Percentiles rank a stretch among this genome's conserved stretches.
Evolutionary conservation across 176 grass and related monocot species (phyloP).

Genomic region (Oropetium thomaeum): DNA sequence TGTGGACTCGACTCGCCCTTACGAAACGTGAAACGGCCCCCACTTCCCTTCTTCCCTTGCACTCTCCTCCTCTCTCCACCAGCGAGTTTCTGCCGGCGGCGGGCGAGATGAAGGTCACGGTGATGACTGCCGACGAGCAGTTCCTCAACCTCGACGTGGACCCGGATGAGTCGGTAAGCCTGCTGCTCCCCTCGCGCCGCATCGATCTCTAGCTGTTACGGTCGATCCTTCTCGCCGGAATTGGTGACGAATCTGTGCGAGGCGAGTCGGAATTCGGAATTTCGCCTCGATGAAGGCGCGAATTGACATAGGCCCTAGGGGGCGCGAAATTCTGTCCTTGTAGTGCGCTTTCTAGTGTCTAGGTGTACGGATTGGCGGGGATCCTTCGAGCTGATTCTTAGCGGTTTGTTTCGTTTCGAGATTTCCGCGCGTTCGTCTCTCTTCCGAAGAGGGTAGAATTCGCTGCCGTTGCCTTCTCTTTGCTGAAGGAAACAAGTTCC

Average conservation of each 20-base stretch:
- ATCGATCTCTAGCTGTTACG: constrained; percentile 1
- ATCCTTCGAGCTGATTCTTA: constrained; percentile 1
- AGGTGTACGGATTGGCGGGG: constrained; percentile 1
- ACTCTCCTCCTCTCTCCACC: not conserved
- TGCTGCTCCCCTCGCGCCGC: not conserved
- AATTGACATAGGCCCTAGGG: not conserved
- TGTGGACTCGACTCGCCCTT: not conserved
- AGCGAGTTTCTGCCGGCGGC: not conserved
- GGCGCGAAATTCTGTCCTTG: not conserved
- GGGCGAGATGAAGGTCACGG: constrained; percentile 86
- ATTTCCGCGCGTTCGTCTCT: not conserved
- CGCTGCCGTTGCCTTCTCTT: not conserved
- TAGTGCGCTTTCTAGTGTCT: not conserved
- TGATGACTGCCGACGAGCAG: constrained; percentile 86
- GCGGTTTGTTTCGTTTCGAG: not conserved
- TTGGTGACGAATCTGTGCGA: not conserved
- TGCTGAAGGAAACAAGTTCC: not conserved
- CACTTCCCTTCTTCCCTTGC: not conserved
- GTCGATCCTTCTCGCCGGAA: not conserved
- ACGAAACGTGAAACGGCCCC: not conserved
- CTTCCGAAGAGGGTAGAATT: not conserved
- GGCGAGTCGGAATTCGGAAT: not conserved
- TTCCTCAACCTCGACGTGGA: constrained; percentile 86
- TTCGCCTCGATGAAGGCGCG: not conserved
- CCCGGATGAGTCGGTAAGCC: constrained; percentile 77